Evolutionary conservation across 495 filamentous ascomycete species (phyloP).

Genomic region (Lepidopterella palustris): DNA sequence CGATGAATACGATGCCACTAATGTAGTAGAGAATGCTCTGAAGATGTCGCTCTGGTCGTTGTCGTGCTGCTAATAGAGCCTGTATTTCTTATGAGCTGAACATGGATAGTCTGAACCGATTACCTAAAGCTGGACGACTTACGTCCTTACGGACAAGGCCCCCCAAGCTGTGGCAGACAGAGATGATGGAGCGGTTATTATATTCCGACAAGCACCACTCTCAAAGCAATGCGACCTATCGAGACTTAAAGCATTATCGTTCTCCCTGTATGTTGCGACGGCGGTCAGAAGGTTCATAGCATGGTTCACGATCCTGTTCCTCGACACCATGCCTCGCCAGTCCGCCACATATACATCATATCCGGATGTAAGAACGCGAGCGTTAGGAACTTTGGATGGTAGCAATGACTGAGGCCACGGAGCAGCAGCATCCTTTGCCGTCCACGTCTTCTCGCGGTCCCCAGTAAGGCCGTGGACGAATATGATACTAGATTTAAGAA

Average conservation of each 20-base stretch:
- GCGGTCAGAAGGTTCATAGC: conserved; percentile 21
- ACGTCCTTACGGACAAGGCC: conserved; percentile 36
- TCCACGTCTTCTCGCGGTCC: conserved; percentile 12
- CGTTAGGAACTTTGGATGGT: conserved; percentile 21
- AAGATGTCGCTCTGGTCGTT: conserved; percentile 5
- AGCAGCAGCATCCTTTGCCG: conserved; percentile 1
- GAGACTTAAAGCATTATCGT: conserved; percentile 23
- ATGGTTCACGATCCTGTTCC: conserved; percentile 28
- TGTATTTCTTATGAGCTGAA: conserved; percentile 15
- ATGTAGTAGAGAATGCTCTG: background rate
- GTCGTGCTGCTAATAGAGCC: background rate
- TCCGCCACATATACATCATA: conserved; percentile 32
- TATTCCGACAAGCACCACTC: conserved; percentile 1
- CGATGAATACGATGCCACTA: conserved; percentile 7
- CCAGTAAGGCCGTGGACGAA: conserved; percentile 9
- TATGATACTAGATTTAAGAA: conserved; percentile 2
- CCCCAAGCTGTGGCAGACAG: conserved; percentile 36
- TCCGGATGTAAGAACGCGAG: conserved; percentile 32
- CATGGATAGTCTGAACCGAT: conserved; percentile 1
- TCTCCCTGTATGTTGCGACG: conserved; percentile 19
- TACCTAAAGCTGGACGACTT: conserved; percentile 1
- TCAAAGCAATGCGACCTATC: background rate
- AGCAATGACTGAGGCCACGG: conserved; percentile 27
- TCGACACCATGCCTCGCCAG: conserved; percentile 22
- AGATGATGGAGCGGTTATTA: conserved; percentile 29